phyloP scores from a whole-genome alignment of 2,329 filamentous ascomycete species.

The Fusarium setosum region DNA sequence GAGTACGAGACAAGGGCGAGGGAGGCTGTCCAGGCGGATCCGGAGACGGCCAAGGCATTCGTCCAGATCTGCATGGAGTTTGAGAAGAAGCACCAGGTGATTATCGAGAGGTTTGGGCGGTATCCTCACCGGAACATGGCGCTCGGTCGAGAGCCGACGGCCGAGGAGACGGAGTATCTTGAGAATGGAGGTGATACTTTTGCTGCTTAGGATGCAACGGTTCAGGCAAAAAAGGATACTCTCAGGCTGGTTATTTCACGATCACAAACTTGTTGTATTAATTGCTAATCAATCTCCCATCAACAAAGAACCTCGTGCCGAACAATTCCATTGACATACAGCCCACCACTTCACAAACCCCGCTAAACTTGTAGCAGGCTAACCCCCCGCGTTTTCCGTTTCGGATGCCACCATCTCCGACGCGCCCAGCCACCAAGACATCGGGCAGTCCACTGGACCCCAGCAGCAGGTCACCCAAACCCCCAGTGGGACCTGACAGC shows the following conservation, averaged over 20 bases:
- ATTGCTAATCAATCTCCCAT: neutral
- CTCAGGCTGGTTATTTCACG: neutral
- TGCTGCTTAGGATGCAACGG: constrained; percentile 26
- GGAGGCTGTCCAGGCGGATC: constrained; percentile 39
- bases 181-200: constrained; percentile 57
- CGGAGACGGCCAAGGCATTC: constrained; percentile 41
- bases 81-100: constrained; percentile 59
- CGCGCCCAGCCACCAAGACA: neutral
- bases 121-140: constrained; percentile 69
- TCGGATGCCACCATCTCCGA: neutral
- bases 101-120: constrained; percentile 65
- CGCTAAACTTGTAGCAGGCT: neutral
- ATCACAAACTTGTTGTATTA: too few species aligned
- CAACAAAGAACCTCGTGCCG: neutral
- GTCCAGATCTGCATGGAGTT: constrained; percentile 44
- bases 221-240: too few species aligned
- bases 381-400: neutral
- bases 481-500: neutral
- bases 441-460: constrained; percentile 21
- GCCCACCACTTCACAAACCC: neutral
- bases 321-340: too few species aligned
- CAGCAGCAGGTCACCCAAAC: constrained; percentile 1
- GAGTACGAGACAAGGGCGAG: constrained; percentile 44
- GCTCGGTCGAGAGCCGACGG: constrained; percentile 60
- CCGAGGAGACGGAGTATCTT: constrained; percentile 63